These are phyloP conservation scores for Spatholobus suberectus DNA, from an alignment of 306 rosid genomes.

Conservation along the genomic window DNA sequence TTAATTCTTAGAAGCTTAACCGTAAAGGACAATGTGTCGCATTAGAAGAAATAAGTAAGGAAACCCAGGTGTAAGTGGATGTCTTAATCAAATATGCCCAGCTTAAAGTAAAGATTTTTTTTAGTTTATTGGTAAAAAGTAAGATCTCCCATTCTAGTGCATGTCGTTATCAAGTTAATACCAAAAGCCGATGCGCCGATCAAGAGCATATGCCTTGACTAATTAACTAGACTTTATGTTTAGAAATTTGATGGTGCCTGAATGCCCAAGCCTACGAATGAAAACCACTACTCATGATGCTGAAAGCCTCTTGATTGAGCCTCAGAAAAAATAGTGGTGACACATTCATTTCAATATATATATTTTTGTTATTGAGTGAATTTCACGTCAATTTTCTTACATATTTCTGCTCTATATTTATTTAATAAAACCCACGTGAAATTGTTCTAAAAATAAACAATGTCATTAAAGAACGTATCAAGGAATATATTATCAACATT, in stretches of 20 bases:
- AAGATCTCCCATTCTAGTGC: constrained; percentile 12
- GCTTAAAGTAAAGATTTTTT: neutral
- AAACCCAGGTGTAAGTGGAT: neutral
- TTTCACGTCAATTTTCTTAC: neutral
- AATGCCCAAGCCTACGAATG: constrained; percentile 10
- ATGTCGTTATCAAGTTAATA: constrained; percentile 35
- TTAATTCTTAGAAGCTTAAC: too few species aligned
- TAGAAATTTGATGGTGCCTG: neutral
- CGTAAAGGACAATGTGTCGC: too few species aligned
- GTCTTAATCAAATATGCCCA: constrained; percentile 24
- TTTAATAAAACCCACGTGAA: neutral
- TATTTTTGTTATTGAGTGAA: neutral
- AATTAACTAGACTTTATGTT: neutral
- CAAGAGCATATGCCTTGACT: neutral
- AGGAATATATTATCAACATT: neutral
- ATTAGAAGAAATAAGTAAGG: neutral
- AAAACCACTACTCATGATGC: constrained; percentile 7
- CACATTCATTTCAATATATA: neutral
- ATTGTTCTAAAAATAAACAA: neutral
- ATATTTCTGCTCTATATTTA: neutral
- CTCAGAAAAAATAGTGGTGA: neutral
- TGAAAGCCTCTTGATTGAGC: neutral
- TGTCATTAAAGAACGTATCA: neutral
- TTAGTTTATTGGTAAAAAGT: constrained; percentile 22
- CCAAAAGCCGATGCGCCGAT: constrained; percentile 19